Evolutionary conservation across 2,329 filamentous ascomycete genomes (phyloP).

Genomic region (Penicillium sp.): DNA sequence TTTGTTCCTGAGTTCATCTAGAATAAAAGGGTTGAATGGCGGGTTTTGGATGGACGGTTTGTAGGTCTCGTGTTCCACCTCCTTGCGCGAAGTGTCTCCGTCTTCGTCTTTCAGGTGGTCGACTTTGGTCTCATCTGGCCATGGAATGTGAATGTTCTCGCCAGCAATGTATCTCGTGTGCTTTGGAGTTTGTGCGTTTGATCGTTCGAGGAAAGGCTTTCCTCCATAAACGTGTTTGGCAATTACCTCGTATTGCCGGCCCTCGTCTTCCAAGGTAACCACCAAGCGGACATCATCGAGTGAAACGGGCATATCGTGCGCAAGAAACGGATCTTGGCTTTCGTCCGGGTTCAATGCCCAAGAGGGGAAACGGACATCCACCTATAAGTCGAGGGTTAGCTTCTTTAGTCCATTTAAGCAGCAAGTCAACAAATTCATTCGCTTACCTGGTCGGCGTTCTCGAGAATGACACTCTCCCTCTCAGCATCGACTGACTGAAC

Average conservation of each 20-base stretch:
- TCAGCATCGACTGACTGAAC: slow-evolving; percentile 56
- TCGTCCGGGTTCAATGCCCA: slow-evolving; percentile 35
- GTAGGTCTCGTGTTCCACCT: slow-evolving; percentile 71
- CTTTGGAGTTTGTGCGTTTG: slow-evolving; percentile 41
- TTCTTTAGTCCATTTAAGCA: not conserved
- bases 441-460: slow-evolving; percentile 61
- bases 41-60: slow-evolving; percentile 70
- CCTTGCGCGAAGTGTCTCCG: slow-evolving; percentile 69
- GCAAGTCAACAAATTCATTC: not conserved
- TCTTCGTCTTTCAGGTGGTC: slow-evolving; percentile 52
- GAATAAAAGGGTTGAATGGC: slow-evolving; percentile 71
- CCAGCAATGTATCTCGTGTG: slow-evolving; percentile 60
- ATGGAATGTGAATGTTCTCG: slow-evolving; percentile 69
- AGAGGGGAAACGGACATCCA: slow-evolving; percentile 39
- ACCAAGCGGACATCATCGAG: slow-evolving; percentile 77
- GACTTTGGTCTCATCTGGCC: slow-evolving; percentile 56
- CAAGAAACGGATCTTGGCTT: slow-evolving; percentile 40
- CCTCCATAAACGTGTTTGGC: slow-evolving; percentile 65
- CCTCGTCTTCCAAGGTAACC: slow-evolving; percentile 64
- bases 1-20: slow-evolving; percentile 81
- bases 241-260: slow-evolving; percentile 66
- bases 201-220: slow-evolving; percentile 49
- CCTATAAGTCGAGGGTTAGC: slow-evolving; percentile 24
- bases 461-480: slow-evolving; percentile 58
- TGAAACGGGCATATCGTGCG: slow-evolving; percentile 56